A percentile compares a stretch with the other conserved stretches of the same genome.
phyloP scores from a whole-genome alignment of 163 green algal species.

The Trebouxiophyceae sp. region DNA sequence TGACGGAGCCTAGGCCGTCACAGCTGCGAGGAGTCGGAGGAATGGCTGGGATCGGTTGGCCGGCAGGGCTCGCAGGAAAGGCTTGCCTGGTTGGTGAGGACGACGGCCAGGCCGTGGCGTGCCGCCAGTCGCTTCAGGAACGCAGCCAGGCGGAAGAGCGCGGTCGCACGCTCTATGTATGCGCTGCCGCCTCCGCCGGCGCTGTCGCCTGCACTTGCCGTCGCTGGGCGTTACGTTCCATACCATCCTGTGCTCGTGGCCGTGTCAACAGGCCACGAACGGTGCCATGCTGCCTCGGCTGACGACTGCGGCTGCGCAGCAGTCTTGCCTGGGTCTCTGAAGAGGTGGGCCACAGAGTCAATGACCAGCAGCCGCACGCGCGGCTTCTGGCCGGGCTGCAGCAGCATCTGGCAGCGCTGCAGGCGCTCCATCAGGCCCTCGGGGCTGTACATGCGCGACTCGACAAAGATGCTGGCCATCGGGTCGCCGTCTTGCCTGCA shows the following conservation, averaged over 20 bases:
- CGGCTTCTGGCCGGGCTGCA: slow-evolving; percentile 6
- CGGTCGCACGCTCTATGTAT: slow-evolving; percentile 26
- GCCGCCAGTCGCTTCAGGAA: slow-evolving; percentile 39
- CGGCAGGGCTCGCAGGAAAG: too few species aligned
- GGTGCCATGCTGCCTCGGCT: too few species aligned
- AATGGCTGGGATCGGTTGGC: too few species aligned
- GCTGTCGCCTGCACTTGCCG: slow-evolving; percentile 6
- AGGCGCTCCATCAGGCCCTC: slow-evolving; percentile 31
- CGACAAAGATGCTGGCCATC: slow-evolving; percentile 38
- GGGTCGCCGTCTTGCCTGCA: too few species aligned
- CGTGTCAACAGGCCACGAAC: too few species aligned
- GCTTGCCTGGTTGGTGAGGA: slow-evolving; percentile 65
- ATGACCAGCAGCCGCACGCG: slow-evolving; percentile 60
- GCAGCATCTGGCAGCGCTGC: slow-evolving; percentile 13
- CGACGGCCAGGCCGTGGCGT: slow-evolving; percentile 45
- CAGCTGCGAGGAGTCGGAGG: too few species aligned
- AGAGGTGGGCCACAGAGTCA: slow-evolving; percentile 67
- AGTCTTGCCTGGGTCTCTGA: too few species aligned
- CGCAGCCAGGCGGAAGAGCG: slow-evolving; percentile 43
- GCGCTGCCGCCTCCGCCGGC: background rate
- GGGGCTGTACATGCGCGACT: slow-evolving; percentile 20
- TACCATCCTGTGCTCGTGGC: too few species aligned
- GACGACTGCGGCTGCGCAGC: too few species aligned
- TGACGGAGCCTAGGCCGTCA: too few species aligned
- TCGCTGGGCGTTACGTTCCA: too few species aligned